Conservation (phyloP, 768 basidiomycete genomes). For the Leucocoprinus leucothites region DNA sequence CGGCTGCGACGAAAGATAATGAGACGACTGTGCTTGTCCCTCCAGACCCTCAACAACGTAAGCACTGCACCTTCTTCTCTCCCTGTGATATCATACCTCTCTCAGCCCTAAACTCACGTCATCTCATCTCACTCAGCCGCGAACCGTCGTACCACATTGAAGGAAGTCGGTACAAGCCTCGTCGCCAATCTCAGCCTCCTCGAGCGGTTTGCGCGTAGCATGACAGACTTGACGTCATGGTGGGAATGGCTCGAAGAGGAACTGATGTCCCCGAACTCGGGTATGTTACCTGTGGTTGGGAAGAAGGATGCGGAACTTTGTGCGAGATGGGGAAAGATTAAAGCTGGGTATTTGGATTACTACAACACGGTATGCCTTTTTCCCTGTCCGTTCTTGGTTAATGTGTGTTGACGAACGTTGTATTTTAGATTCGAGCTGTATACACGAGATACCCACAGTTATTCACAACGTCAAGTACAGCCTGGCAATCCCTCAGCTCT, state of each 20-base stretch:
- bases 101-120: not conserved
- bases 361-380: constrained; percentile 26
- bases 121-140: constrained; percentile 20
- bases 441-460: constrained; percentile 25
- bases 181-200: constrained; percentile 35
- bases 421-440: constrained; percentile 23
- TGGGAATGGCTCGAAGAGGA: constrained; percentile 28
- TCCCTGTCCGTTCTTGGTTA: not conserved
- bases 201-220: constrained; percentile 26
- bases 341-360: constrained; percentile 24
- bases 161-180: constrained; percentile 34
- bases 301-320: constrained; percentile 10
- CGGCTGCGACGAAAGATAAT: constrained; percentile 35
- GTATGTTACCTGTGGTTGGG: constrained; percentile 11
- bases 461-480: constrained; percentile 23
- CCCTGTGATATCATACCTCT: not conserved
- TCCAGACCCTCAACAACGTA: constrained; percentile 32
- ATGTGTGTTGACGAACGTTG: not conserved
- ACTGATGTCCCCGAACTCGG: constrained; percentile 17
- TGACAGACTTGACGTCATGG: constrained; percentile 27
- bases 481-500: constrained; percentile 25
- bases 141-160: constrained; percentile 29
- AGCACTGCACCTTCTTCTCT: constrained; percentile 11
- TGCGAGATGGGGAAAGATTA: constrained; percentile 21
- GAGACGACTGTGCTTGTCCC: constrained; percentile 29